Evolutionary conservation across 2,329 filamentous ascomycete species (phyloP).

Genomic region (Fusarium incarnatum): DNA sequence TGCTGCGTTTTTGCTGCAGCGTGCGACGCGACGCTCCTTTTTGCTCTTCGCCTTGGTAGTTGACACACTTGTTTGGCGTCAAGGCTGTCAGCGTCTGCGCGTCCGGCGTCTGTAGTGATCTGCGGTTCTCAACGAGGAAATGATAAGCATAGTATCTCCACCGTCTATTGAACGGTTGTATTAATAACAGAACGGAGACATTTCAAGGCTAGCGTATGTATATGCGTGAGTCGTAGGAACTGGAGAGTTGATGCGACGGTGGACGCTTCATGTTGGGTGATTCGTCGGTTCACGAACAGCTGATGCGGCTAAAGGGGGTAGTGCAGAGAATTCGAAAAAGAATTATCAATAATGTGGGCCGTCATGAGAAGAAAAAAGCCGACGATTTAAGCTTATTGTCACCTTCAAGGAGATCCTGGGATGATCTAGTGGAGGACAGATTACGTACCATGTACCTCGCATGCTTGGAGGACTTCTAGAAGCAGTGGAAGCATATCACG

Average conservation of each 20-base stretch:
- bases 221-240: slow-evolving; percentile 19
- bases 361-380: slow-evolving; percentile 15
- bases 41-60: slow-evolving; percentile 18
- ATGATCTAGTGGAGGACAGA: slow-evolving; percentile 26
- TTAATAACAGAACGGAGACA: slow-evolving; percentile 25
- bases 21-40: slow-evolving; percentile 23
- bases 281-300: slow-evolving; percentile 13
- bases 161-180: slow-evolving; percentile 13
- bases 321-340: slow-evolving; percentile 27
- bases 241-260: slow-evolving; percentile 11
- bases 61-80: slow-evolving; percentile 16
- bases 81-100: slow-evolving; percentile 31
- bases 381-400: slow-evolving; percentile 48
- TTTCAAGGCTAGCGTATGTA: slow-evolving; percentile 21
- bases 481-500: slow-evolving; percentile 31
- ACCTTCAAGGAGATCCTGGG: slow-evolving; percentile 35
- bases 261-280: slow-evolving; percentile 4
- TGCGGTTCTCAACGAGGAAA: slow-evolving; percentile 7
- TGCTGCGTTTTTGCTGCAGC: slow-evolving; percentile 24
- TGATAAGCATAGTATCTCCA: slow-evolving; percentile 18
- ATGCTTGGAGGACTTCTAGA: slow-evolving; percentile 41
- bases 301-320: slow-evolving; percentile 30
- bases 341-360: slow-evolving; percentile 30
- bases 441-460: slow-evolving; percentile 45
- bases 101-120: slow-evolving; percentile 31